A percentile compares a stretch with the other conserved stretches of the same genome.
phyloP scores from a whole-genome alignment of 495 filamentous ascomycete genomes.

The Podospora anserina region DNA sequence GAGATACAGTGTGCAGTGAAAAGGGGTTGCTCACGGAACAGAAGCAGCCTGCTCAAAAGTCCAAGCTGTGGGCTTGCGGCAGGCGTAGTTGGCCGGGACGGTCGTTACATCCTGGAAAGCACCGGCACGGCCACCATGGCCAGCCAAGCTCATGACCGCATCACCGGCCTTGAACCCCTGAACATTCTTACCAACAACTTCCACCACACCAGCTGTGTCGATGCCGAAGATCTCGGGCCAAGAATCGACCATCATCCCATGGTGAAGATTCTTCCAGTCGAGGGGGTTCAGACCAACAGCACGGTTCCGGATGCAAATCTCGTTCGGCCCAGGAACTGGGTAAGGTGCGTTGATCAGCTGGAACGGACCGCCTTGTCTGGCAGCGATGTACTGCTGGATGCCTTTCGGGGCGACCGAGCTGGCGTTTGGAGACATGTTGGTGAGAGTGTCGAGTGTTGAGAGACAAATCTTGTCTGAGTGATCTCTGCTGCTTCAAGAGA shows the following conservation, averaged over 20 bases:
- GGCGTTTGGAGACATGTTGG: background rate
- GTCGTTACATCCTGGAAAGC: constrained; percentile 42
- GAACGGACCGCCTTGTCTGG: constrained; percentile 8
- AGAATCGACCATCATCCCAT: constrained; percentile 28
- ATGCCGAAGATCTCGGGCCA: constrained; percentile 53
- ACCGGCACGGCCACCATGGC: constrained; percentile 25
- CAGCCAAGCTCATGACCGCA: constrained; percentile 34
- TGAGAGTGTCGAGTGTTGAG: background rate
- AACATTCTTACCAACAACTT: constrained; percentile 25
- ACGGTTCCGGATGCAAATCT: constrained; percentile 40
- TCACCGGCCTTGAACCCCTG: constrained; percentile 37
- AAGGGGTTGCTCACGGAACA: constrained; percentile 32
- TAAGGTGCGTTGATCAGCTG: constrained; percentile 4
- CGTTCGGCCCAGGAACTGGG: constrained; percentile 28
- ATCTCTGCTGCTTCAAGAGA: background rate
- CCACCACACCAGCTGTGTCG: constrained; percentile 51
- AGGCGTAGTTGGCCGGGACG: constrained; percentile 36
- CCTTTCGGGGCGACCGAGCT: background rate
- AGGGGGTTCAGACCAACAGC: constrained; percentile 46
- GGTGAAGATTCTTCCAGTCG: constrained; percentile 47
- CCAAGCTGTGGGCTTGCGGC: constrained; percentile 38
- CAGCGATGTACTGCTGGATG: constrained; percentile 6
- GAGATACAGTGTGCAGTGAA: background rate
- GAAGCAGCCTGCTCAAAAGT: constrained; percentile 45
- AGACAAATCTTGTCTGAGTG: background rate